Conservation (phyloP, 2,329 filamentous ascomycete species). For the Phaeomoniella chlamydospora region DNA sequence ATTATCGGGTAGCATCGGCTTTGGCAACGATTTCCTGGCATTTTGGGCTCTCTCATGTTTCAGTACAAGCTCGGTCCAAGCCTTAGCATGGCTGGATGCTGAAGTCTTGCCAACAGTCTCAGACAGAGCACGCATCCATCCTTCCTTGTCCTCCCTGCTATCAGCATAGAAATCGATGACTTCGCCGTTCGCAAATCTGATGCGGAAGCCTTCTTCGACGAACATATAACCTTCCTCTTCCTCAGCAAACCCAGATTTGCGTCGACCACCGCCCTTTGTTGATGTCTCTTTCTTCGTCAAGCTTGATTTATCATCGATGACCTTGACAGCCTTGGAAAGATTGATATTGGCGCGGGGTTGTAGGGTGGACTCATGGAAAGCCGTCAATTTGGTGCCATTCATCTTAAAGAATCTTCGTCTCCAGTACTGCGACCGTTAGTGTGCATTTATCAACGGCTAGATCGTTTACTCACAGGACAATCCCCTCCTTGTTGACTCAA, state of each 20-base stretch:
- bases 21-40: not conserved
- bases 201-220: conserved; percentile 96
- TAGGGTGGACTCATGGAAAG: conserved; percentile 87
- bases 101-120: conserved; percentile 51
- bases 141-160: conserved; percentile 71
- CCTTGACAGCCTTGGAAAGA: conserved; percentile 74
- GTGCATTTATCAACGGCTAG: no score
- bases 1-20: not conserved
- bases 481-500: conserved; percentile 95
- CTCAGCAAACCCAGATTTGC: conserved; percentile 90
- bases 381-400: conserved; percentile 76
- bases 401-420: conserved; percentile 95
- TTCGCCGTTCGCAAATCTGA: conserved; percentile 95
- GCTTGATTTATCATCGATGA: conserved; percentile 81
- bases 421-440: conserved; percentile 78
- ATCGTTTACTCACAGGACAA: conserved; percentile 69
- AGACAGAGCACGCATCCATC: conserved; percentile 79
- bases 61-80: conserved; percentile 50
- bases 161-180: conserved; percentile 98
- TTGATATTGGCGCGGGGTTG: conserved; percentile 97
- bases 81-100: conserved; percentile 25
- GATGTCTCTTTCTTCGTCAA: conserved; percentile 73
- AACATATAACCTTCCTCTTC: conserved; percentile 99
- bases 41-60: conserved; percentile 12
- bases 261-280: conserved; percentile 61